Evolutionary conservation across 2,329 filamentous ascomycete genomes (phyloP), one percentile per base, ranked within the genome.

Genomic region (Colletotrichum paranaense): DNA sequence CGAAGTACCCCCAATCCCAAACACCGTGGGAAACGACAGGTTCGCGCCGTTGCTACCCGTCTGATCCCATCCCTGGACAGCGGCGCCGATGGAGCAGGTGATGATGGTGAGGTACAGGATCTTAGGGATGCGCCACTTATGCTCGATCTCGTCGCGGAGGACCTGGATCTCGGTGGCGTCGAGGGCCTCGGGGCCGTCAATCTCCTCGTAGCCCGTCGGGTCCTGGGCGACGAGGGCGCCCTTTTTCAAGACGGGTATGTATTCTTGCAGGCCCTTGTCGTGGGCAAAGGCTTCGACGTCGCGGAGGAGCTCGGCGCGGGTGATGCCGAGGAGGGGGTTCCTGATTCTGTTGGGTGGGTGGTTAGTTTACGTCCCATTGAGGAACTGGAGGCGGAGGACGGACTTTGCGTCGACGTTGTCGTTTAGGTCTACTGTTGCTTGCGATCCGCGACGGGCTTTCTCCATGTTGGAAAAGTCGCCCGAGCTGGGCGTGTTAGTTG

Each of bases 271-370:
- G 11, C 84, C 84, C 62, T 86, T 85, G 32, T 87, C 81, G 2
- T 79, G 75, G 52, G 88, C 88, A 77, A 91, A 92, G 1, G 82
- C 78, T 58, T 89, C 85, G 2, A 92, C 90, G 73, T 90, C 84
- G 30, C 81, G 79, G 38, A 92, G 79, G 14, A 92, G 85, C 66
- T 87, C 81, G 42, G 26, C 60, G 2, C 70, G 65, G 24, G 53
- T 35, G 8, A 72, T 84, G 49, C 89, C 89, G 32, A 87, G 84
- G 4, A 93, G 79, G 28, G 84, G 84, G 70, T 86, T 86, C 76
- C 84, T 83, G 79, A 86, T 86, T 75, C 84, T 84, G 66, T 5
- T 16, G 19, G 11, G 5, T 2, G 57, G 42, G 42, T 30, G 2
- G 75, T 80, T 56, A 78, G 78, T 56, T 24, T 24, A 57, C 57